Base-by-base conservation (phyloP, 2,329 filamentous ascomycete genomes). In the Aspergillus sp. region DNA sequence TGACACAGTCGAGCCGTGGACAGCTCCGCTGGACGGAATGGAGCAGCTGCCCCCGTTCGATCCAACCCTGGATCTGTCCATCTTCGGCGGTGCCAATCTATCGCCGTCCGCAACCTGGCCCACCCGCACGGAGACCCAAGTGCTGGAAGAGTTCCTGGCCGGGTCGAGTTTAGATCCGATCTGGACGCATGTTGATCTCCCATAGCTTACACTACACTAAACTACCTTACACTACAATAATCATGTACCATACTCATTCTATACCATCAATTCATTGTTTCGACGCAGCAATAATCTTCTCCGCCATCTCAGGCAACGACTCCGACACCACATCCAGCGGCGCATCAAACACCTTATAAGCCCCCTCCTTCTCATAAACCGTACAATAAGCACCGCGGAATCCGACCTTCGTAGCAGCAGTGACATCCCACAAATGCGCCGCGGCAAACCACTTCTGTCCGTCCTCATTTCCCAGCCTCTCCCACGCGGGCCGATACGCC, bases 371-470 rank as follows among this genome's bases (percentile, higher is more conserved):
- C 67, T 86, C 84, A 64, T 79, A 82, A 0, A 83, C 74, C 2
- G 80, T 78, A 63, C 81, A 83, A 70, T 84, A 86, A 0, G 84
- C 83, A 7, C 81, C 82, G 55, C 78, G 80, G 68, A 86, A 80
- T 63, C 82, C 82, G n/a, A 77, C 77, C 58, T 75, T 77, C 51
- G 75, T 77, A 8, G 84, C 84, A 3, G 83, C 82, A 17, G 78
- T 77, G 1, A 84, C 83, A 73, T 87, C 84, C 84, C 84, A 86
- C 77, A 83, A 82, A 71, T 86, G 84, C 21, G 83, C 84, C 1
- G 84, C 84, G 0, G 82, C 84, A 68, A 86, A 86, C 83, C 83
- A 86, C 49, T 77, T 78, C 61, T 71, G 62, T 47, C 80, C 73
- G 0, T 73, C 53, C 8, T 7, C 71, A 0, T 66, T 64, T 0